Percentiles rank a stretch among this genome's conserved stretches.
Evolutionary conservation across 305 asterid genomes (phyloP).

Genomic region (Fraxinus albicans): DNA sequence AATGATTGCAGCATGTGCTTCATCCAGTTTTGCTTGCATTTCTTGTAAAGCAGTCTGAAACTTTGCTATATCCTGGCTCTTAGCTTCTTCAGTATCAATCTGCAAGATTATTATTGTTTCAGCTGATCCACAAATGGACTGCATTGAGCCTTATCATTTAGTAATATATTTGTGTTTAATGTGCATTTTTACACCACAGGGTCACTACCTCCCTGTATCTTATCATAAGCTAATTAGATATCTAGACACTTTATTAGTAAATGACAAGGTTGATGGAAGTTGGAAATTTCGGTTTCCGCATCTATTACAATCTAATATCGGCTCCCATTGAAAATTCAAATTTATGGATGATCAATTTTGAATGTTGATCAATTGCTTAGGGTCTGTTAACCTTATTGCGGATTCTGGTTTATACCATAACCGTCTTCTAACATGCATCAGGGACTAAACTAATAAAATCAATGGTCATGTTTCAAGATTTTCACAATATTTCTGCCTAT

Average conservation of each 20-base stretch:
- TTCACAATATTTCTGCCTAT: conserved; percentile 11
- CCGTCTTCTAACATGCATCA: background rate
- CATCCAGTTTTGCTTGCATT: conserved; percentile 66
- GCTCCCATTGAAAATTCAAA: background rate
- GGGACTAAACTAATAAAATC: background rate
- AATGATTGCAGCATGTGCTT: conserved; percentile 66
- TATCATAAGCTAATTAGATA: conserved; percentile 10
- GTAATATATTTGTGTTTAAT: background rate
- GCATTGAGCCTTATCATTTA: background rate
- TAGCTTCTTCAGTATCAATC: conserved; percentile 90
- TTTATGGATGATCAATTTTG: conserved; percentile 2
- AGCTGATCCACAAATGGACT: conserved; percentile 1
- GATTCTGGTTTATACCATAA: conserved; percentile 9
- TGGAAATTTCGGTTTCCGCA: background rate
- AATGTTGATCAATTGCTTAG: conserved; percentile 1
- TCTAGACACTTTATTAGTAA: conserved; percentile 4
- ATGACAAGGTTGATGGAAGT: background rate
- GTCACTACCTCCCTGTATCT: conserved; percentile 5
- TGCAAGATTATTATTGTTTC: conserved; percentile 36
- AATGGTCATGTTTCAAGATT: conserved; percentile 1
- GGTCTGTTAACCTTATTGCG: conserved; percentile 4
- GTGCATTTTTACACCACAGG: background rate
- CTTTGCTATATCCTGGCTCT: conserved; percentile 78
- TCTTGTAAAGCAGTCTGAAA: conserved; percentile 68
- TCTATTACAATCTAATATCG: background rate